Evolutionary conservation across 225 moss, liverwort and hornwort genomes (phyloP).

Genomic region (Polytrichum formosum): DNA sequence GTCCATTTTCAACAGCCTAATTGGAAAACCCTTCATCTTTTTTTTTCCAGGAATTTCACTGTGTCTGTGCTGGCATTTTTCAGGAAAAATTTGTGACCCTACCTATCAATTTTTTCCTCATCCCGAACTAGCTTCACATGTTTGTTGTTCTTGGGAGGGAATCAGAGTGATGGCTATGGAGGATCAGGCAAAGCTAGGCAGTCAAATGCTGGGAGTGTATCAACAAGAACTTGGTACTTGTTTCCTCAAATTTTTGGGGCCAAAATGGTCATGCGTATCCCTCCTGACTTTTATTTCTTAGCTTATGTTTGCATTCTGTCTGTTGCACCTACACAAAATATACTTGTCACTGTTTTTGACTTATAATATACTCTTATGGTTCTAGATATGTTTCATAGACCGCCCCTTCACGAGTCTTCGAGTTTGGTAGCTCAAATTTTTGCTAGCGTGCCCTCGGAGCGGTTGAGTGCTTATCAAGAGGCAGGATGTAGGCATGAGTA

Average conservation of each 20-base stretch:
- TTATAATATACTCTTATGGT: background rate
- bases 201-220: constrained; percentile 39
- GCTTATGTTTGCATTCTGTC: background rate
- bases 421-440: constrained; percentile 38
- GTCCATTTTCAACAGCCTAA: too few relatives aligned
- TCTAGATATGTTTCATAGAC: constrained; percentile 57
- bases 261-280: background rate
- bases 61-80: too few relatives aligned
- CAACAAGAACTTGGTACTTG: constrained; percentile 65
- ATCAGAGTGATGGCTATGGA: constrained; percentile 51
- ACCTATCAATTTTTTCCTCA: too few relatives aligned
- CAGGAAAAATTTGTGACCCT: too few relatives aligned
- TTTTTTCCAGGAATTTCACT: too few relatives aligned
- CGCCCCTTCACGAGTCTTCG: constrained; percentile 34
- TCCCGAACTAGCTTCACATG: too few relatives aligned
- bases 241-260: background rate
- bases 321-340: background rate
- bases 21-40: too few relatives aligned
- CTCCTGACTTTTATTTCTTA: background rate
- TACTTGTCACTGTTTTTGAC: background rate
- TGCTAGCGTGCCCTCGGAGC: constrained; percentile 45
- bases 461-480: constrained; percentile 63
- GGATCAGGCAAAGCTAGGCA: constrained; percentile 45
- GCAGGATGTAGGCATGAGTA: constrained; percentile 67
- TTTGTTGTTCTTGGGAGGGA: background rate